Base-by-base conservation (phyloP, 23 red algal species). In the Cyanidiococcus yangmingshanensis region DNA sequence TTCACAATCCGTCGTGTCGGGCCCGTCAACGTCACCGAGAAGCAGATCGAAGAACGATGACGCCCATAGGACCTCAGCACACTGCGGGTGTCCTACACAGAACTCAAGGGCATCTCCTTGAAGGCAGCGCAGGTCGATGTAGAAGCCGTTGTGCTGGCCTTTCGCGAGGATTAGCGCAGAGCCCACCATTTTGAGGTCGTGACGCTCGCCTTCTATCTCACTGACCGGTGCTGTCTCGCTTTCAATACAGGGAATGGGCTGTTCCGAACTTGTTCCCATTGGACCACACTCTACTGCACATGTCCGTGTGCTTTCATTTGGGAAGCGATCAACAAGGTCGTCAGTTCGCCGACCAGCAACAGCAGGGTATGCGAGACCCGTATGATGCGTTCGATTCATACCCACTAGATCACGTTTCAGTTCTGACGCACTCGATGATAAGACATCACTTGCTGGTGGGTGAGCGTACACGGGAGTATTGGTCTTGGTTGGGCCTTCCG, bases 31-130 rank as follows among this genome's bases (percentile, higher is more conserved):
- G 12, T 71, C 63, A 12, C 12, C 27, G 16, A 71, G 63, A 15
- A 58, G 59, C 1, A 81, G 41, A 58, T 81, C 78, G 2, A 81
- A 39, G 40, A 81, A 81, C 0, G 78, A 50, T 31, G 45, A 21
- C 37, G 40, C 78, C 31, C 54, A 59, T 7, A 81, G 58, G 1
- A 81, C 78, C n/a, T 81, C 1, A 27, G 63, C 63, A 25, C 3
- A 3, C 16, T 7, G 16, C 16, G 63, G 63, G 7, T 25, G 21
- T 29, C 7, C 12, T 7, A 29, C 27, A 35, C 63, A 71, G 63
- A 32, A 71, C 7, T 7, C 7, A 3, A 7, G 3, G 7, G 63
- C 63, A 35, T 71, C 63, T 12, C 63, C 63, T 32, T 71, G 63
- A 25, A 7, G 32, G 63, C n/a, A 25, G n/a, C 32, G 63, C 27